These are phyloP conservation scores for Colletotrichum scovillei DNA, from an alignment of 2,329 filamentous ascomycete genomes.

Conservation along the genomic window DNA sequence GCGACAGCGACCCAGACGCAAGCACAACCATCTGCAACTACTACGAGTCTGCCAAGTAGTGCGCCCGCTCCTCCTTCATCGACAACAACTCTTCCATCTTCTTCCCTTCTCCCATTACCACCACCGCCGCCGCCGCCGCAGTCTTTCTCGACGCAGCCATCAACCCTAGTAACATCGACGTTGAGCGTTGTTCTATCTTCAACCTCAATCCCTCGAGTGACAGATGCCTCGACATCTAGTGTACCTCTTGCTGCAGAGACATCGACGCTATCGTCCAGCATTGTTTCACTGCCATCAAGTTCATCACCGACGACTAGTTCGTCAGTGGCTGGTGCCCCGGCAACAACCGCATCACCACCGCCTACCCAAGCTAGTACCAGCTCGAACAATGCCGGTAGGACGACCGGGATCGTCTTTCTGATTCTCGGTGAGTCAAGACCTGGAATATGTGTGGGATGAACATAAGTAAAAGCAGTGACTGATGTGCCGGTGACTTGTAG, in stretches of 20 bases:
- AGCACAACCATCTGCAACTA: background rate
- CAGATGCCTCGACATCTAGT: background rate
- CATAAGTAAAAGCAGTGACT: background rate
- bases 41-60: background rate
- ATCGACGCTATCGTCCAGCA: background rate
- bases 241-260: background rate
- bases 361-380: background rate
- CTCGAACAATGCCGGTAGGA: conserved; percentile 5
- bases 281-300: background rate
- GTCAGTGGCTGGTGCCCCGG: background rate
- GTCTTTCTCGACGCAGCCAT: background rate
- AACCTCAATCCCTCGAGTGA: background rate
- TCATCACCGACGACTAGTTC: background rate
- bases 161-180: background rate
- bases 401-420: conserved; percentile 4
- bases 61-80: background rate
- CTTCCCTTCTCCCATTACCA: background rate
- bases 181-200: background rate
- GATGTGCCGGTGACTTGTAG: background rate
- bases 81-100: background rate
- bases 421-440: conserved; percentile 1
- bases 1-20: background rate
- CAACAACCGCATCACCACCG: background rate
- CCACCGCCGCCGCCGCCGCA: background rate
- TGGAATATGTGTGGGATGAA: no score